Conservation (phyloP, 768 basidiomycete genomes). For the Suillus subluteus region DNA sequence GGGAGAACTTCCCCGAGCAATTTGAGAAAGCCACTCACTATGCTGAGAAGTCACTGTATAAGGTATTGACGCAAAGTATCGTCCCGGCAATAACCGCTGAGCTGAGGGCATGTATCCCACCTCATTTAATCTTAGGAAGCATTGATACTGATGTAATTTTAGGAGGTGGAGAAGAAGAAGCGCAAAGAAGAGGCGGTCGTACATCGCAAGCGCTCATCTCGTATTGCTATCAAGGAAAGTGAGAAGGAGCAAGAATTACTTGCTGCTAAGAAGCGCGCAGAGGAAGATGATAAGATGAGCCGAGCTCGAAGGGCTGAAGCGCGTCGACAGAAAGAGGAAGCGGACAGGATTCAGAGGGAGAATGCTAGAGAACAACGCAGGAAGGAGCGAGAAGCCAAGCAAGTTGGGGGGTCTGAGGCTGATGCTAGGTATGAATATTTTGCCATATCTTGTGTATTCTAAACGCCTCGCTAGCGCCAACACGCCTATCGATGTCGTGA, state of each 20-base stretch:
- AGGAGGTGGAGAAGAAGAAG: conserved; percentile 68
- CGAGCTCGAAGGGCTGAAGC: conserved; percentile 63
- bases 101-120: conserved; percentile 54
- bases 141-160: conserved; percentile 16
- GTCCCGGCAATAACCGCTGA: conserved; percentile 72
- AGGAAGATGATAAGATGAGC: conserved; percentile 69
- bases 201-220: conserved; percentile 89
- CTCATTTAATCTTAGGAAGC: conserved; percentile 6
- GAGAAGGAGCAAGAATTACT: conserved; percentile 76
- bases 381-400: conserved; percentile 36
- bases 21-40: conserved; percentile 81
- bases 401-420: conserved; percentile 21
- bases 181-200: conserved; percentile 74
- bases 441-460: conserved; percentile 16
- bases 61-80: conserved; percentile 63
- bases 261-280: conserved; percentile 59
- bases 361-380: conserved; percentile 57
- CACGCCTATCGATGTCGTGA: conserved; percentile 4
- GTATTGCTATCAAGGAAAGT: conserved; percentile 79
- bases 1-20: conserved; percentile 77
- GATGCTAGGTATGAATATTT: conserved; percentile 19
- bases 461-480: conserved; percentile 20
- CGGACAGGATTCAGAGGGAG: conserved; percentile 56
- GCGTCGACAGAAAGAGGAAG: conserved; percentile 60
- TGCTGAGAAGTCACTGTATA: conserved; percentile 79